Base-by-base conservation (phyloP, 192 early-diverging fungal species). In the Podila epigama region DNA sequence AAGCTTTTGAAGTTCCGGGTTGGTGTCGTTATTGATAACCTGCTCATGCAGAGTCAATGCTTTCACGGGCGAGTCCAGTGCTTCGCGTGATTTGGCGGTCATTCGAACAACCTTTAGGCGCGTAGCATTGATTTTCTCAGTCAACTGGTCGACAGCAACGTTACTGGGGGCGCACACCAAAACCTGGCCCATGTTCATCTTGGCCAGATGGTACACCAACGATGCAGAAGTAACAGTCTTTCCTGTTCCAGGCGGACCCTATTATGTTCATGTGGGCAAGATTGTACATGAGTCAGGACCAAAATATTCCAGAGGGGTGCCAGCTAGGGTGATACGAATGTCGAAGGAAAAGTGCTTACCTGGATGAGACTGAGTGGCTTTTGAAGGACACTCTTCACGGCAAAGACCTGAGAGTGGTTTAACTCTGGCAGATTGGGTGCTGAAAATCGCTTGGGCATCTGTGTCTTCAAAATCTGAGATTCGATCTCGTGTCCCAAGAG, bases 141-240 rank as follows among this genome's bases (percentile, higher is more conserved):
- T 95, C 63, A 99, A 79, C 79, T 99, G 98, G 82, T 99, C 97
- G 1, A 99, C 98, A 32, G 98, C 98, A 6, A 99, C 97, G 77
- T 99, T 99, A 77, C 93, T 95, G n/a, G 98, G 96, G 0, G 98
- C 98, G 69, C 94, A 97, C 0, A 99, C 98, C 48, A 99, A 82
- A n/a, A 99, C 90, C 83, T 97, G 95, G 13, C 91, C 92, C 58
- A 84, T 81, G 75, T 93, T 94, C 84, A 94, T 91, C 70, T 92
- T 92, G 39, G 94, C 94, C 15, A 99, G 81, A 70, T 99, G 97
- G 69, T 99, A 99, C 5, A 99, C 97, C 64, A 99, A 88, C 0
- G 98, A 97, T 2, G 97, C 97, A 1, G 95, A 96, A 0, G 97
- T 98, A 3, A 99, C 97, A 0, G 98, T 99, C 81, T 99, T 99